Evolutionary conservation across 1,284 basidiomycete genomes (phyloP).

Genomic region (Ustilago nuda): DNA sequence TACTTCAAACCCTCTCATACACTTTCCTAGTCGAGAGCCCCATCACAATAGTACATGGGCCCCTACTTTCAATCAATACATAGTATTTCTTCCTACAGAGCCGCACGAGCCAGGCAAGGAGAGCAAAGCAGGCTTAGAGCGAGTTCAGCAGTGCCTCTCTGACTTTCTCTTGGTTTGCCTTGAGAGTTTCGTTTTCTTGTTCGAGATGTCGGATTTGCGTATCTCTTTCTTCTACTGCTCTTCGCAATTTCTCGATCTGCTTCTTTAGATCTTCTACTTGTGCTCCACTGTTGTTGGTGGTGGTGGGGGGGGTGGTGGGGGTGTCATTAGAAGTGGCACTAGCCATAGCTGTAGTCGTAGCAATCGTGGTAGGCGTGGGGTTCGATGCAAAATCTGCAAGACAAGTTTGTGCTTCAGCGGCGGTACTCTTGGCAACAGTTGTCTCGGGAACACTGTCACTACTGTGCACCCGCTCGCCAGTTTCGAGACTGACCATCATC

Average conservation of each 20-base stretch:
- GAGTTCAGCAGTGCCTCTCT: constrained; percentile 43
- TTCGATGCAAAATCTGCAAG: neutral
- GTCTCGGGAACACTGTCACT: constrained; percentile 29
- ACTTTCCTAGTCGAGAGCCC: too few relatives aligned
- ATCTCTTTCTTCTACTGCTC: constrained; percentile 54
- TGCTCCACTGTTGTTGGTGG: neutral
- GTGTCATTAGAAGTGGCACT: constrained; percentile 4
- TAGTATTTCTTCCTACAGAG: neutral
- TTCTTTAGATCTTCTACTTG: constrained; percentile 30
- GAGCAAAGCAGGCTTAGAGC: neutral
- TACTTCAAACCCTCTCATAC: neutral
- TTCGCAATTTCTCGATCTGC: constrained; percentile 49
- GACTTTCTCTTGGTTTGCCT: constrained; percentile 46
- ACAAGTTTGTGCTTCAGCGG: neutral
- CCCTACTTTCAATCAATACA: neutral
- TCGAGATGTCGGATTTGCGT: constrained; percentile 61
- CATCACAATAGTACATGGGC: too few relatives aligned
- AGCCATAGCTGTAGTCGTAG: too few relatives aligned
- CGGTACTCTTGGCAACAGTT: constrained; percentile 1
- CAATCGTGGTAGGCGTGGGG: neutral
- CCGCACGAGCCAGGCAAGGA: too few relatives aligned
- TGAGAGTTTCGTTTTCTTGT: constrained; percentile 61
- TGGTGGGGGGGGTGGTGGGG: constrained; percentile 1
- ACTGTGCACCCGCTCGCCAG: constrained; percentile 27
- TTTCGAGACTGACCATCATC: constrained; percentile 75